phyloP scores from a whole-genome alignment of 768 basidiomycete genomes.

The Trichaptum fuscoviolaceum region DNA sequence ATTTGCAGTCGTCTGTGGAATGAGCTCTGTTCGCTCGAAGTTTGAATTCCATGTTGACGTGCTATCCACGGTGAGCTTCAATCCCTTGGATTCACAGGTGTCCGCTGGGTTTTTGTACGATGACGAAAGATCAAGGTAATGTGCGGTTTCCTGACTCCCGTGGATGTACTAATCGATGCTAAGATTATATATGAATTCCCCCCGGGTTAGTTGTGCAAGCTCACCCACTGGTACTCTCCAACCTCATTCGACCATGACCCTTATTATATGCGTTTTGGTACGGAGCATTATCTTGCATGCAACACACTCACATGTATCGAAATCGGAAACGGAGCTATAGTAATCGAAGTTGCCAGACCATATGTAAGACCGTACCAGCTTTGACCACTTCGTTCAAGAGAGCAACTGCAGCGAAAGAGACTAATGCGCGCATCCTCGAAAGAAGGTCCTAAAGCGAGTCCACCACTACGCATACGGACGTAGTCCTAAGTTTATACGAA shows the following conservation, averaged over 20 bases:
- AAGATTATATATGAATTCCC: background rate
- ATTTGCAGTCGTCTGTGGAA: conserved; percentile 43
- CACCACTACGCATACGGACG: background rate
- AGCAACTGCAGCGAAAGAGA: conserved; percentile 13
- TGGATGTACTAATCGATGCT: conserved; percentile 39
- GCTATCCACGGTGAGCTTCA: conserved; percentile 50
- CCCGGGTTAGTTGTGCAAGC: background rate
- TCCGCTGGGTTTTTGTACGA: conserved; percentile 56
- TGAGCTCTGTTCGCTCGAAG: conserved; percentile 34
- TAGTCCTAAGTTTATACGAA: background rate
- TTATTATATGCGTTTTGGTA: background rate
- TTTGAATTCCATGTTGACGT: conserved; percentile 51
- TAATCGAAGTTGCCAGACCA: conserved; percentile 54
- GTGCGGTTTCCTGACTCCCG: conserved; percentile 43
- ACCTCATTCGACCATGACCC: background rate
- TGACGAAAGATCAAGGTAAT: conserved; percentile 46
- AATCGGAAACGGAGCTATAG: conserved; percentile 39
- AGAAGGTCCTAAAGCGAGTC: background rate
- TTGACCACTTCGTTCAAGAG: conserved; percentile 24
- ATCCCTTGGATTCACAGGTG: conserved; percentile 42
- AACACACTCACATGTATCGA: conserved; percentile 47
- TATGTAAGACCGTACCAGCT: conserved; percentile 45
- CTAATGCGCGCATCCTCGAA: background rate
- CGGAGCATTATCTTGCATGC: too few species aligned
- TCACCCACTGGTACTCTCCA: background rate